phyloP scores from a whole-genome alignment of 768 basidiomycete genomes.

The Pleurotus salmoneostramineus region DNA sequence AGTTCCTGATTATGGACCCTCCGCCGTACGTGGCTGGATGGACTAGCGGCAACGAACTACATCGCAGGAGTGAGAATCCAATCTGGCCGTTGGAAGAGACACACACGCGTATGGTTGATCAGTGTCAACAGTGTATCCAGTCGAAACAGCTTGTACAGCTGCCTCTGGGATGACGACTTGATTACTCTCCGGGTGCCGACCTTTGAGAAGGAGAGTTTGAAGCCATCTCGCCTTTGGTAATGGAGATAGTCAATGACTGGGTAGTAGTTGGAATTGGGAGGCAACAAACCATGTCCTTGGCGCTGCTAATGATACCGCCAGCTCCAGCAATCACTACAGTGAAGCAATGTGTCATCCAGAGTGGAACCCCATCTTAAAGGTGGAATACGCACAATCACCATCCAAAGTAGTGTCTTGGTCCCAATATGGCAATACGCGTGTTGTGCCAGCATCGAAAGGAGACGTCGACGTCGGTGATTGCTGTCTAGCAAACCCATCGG shows the following conservation, averaged over 20 bases:
- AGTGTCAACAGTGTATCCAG: constrained; percentile 17
- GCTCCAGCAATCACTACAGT: constrained; percentile 17
- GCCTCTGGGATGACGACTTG: constrained; percentile 19
- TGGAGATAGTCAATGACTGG: background rate
- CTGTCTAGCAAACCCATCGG: constrained; percentile 19
- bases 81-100: background rate
- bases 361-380: background rate
- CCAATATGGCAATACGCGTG: constrained; percentile 18
- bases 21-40: constrained; percentile 23
- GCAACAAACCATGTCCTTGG: constrained; percentile 20
- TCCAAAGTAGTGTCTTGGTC: constrained; percentile 12
- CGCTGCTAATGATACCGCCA: constrained; percentile 23
- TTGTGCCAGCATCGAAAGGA: constrained; percentile 17
- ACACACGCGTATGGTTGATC: constrained; percentile 10
- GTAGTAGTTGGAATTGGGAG: background rate
- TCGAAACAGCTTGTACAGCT: constrained; percentile 17
- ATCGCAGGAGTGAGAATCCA: background rate
- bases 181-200: constrained; percentile 21
- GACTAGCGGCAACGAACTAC: constrained; percentile 16
- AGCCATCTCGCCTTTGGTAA: constrained; percentile 19
- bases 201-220: constrained; percentile 19
- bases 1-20: constrained; percentile 18
- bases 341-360: too few relatives aligned
- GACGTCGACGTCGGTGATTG: constrained; percentile 15
- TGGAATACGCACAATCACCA: constrained; percentile 18